These are phyloP conservation scores for Yamagishiella unicocca DNA, from an alignment of 139 green algal genomes.

Conservation along the genomic window DNA sequence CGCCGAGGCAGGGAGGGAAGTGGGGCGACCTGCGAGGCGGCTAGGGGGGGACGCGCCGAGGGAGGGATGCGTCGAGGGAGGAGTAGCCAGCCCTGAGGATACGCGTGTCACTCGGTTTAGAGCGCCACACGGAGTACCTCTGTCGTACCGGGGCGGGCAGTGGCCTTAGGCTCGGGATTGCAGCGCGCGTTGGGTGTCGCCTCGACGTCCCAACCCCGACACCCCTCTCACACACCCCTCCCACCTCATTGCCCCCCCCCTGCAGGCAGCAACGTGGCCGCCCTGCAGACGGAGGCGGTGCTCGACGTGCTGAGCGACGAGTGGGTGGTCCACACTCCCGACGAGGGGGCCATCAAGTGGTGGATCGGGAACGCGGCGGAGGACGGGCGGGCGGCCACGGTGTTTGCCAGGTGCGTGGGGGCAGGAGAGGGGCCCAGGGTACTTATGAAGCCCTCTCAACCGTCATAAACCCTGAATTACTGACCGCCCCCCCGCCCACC, in stretches of 20 bases:
- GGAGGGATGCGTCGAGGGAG: no score
- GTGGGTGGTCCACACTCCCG: slow-evolving; percentile 86
- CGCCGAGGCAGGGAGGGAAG: no score
- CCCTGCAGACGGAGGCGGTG: slow-evolving; percentile 83
- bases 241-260: neutral
- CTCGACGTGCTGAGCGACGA: slow-evolving; percentile 84
- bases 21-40: neutral
- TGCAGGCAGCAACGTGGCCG: slow-evolving; percentile 79
- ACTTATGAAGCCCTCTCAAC: no score
- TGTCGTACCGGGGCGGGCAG: no score
- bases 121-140: no score
- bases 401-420: slow-evolving; percentile 76
- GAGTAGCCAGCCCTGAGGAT: no score
- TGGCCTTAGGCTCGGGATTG: no score
- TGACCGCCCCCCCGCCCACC: neutral
- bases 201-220: neutral
- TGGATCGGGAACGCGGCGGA: slow-evolving; percentile 91
- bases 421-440: no score
- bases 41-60: neutral
- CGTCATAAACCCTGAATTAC: no score
- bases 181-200: no score
- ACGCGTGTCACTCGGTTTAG: no score
- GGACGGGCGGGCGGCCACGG: slow-evolving; percentile 79
- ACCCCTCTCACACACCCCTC: neutral
- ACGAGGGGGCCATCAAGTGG: slow-evolving; percentile 90